Conservation (phyloP, 768 basidiomycete genomes). For the Trametes maxima region DNA sequence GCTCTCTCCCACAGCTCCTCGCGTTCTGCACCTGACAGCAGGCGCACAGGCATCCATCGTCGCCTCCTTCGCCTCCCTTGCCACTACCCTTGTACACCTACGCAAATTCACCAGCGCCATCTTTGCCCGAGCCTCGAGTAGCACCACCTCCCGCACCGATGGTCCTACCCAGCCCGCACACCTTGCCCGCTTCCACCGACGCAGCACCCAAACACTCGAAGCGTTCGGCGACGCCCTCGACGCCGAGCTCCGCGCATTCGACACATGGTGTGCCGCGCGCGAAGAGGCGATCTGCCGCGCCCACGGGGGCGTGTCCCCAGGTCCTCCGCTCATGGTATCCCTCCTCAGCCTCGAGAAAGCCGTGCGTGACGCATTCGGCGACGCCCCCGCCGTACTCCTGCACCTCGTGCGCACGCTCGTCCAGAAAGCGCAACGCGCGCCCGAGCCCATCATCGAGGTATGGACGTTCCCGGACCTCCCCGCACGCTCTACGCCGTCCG, state of each 20-base stretch:
- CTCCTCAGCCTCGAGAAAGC: conserved; percentile 66
- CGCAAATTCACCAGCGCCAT: conserved; percentile 60
- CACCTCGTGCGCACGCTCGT: conserved; percentile 46
- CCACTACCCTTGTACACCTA: conserved; percentile 63
- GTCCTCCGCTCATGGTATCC: conserved; percentile 54
- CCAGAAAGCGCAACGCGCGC: conserved; percentile 27
- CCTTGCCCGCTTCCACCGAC: conserved; percentile 13
- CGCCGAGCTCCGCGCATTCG: conserved; percentile 56
- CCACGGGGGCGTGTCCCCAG: conserved; percentile 43
- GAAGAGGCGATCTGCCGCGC: conserved; percentile 73
- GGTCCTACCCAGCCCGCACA: conserved; percentile 1
- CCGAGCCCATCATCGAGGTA: conserved; percentile 35
- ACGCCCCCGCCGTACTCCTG: conserved; percentile 59
- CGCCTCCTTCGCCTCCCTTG: conserved; percentile 54
- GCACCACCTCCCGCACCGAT: conserved; percentile 19
- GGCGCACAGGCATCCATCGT: conserved; percentile 68
- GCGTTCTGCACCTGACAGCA: conserved; percentile 68
- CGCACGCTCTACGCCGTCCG: conserved; percentile 49
- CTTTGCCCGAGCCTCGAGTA: conserved; percentile 38
- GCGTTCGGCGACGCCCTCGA: conserved; percentile 81
- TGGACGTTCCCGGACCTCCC: conserved; percentile 47
- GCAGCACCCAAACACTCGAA: conserved; percentile 64
- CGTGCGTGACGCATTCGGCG: conserved; percentile 56
- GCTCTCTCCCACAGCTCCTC: conserved; percentile 56
- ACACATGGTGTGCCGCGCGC: conserved; percentile 67